phyloP scores from a whole-genome alignment of 371 early-diverging fungal genomes.

The Amoeboradix gromovi region DNA sequence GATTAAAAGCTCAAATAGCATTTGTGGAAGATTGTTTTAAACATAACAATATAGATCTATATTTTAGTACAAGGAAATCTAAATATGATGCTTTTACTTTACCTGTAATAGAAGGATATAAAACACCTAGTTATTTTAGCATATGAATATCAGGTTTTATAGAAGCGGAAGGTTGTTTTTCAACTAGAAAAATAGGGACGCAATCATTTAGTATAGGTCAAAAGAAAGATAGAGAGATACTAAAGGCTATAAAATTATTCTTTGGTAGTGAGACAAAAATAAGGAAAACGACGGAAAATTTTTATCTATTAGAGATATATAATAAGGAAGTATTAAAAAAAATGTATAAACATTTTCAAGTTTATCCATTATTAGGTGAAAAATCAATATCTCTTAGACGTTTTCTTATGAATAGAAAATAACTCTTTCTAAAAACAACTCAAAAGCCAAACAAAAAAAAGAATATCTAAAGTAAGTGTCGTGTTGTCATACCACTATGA shows the following conservation, averaged over 20 bases:
- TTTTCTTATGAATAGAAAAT: no score
- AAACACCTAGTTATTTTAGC: no score
- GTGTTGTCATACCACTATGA: not conserved
- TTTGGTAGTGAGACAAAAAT: not conserved
- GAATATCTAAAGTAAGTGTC: not conserved
- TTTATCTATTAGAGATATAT: not conserved
- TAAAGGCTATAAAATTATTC: not conserved
- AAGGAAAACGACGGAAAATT: not conserved
- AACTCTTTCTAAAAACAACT: no score
- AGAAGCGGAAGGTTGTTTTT: not conserved
- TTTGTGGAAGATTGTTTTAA: not conserved
- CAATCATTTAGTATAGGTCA: not conserved
- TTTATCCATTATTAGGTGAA: not conserved
- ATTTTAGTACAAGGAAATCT: not conserved
- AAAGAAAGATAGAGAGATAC: not conserved
- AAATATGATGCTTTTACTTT: not conserved
- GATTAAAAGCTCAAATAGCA: not conserved
- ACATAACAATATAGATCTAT: not conserved
- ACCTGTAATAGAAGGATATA: no score
- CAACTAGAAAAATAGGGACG: not conserved
- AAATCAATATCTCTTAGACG: not conserved
- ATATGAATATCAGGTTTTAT: not conserved
- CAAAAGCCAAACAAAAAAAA: not conserved
- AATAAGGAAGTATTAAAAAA: not conserved
- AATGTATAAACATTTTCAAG: not conserved